Percentiles rank a stretch among this genome's conserved stretches.
These are phyloP conservation scores for Tetracentron sinense DNA, from an alignment of 164 flowering plant genomes.

Conservation along the genomic window DNA sequence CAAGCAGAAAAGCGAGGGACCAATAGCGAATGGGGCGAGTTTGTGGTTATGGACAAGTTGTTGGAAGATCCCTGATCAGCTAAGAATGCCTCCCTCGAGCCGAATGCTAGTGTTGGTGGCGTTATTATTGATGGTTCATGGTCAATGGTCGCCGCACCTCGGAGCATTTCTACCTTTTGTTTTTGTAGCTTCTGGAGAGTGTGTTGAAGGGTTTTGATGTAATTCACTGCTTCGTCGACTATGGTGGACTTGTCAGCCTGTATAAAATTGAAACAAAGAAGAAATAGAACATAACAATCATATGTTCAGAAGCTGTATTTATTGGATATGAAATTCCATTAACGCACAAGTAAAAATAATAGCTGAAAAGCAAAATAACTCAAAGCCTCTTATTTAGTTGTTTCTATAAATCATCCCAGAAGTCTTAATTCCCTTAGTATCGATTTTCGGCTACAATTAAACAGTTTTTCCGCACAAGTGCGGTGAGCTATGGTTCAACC, in stretches of 20 bases:
- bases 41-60: constrained; percentile 11
- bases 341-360: no score
- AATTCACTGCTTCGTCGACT: constrained; percentile 82
- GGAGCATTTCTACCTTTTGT: constrained; percentile 50
- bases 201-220: constrained; percentile 56
- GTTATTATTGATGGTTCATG: constrained; percentile 17
- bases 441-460: no score
- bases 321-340: no score
- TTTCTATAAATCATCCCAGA: no score
- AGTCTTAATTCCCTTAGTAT: no score
- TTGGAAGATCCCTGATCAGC: constrained; percentile 52
- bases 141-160: constrained; percentile 13
- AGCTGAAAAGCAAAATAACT: no score
- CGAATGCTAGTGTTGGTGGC: constrained; percentile 10
- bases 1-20: constrained; percentile 22
- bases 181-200: constrained; percentile 55
- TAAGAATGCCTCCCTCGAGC: constrained; percentile 52
- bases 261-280: background rate
- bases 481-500: no score
- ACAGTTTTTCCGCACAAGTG: no score
- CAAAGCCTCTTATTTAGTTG: no score
- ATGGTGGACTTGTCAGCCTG: constrained; percentile 88
- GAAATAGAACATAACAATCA: background rate
- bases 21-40: constrained; percentile 10
- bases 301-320: background rate